Base-by-base conservation (phyloP, 345 rosid genomes). In the Heritiera fomes region DNA sequence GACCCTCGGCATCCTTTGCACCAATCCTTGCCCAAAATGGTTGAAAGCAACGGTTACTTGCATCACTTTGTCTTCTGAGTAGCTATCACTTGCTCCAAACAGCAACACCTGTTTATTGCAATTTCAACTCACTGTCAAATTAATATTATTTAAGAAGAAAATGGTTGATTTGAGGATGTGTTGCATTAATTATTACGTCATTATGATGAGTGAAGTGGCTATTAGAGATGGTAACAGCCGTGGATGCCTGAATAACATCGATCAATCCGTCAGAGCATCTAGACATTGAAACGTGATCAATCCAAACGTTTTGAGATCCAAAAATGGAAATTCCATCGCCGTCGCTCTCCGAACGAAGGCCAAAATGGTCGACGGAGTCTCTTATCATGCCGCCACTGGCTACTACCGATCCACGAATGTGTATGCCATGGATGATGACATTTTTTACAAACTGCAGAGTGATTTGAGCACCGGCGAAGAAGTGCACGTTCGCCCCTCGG, bases 401-500 rank as follows among this genome's bases (percentile, higher is more conserved):
- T 0, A 69, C 7, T 10, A 76, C 50, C 49, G 80, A 82, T 79
- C 84, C 82, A 63, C 86, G 91, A 75, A 91, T 83, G 58, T 75
- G 90, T 11, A 89, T 18, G 49, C 80, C 79, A 41, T 89, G 92
- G 79, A 91, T 82, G 85, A 89, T 91, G 38, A 91, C 87, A 49
- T 89, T 88, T 60, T 78, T 65, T 1, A 79, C 79, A 73, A 82
- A 88, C 66, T 91, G 92, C 17, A 91, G 56, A 6, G 85, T 89
- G 45, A 91, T 71, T 20, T 91, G 86, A 28, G 88, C 90, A 0
- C 92, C 92, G 3, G 28, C 34, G 1, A 86, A 79, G 28, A 89
- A 80, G 41, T 84, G 89, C n/a, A 89, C 88, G 9, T 85, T 64
- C 43, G 84, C 87, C 59, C 97, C 97, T 8, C 97, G 86, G 0